Evolutionary conservation across 1,139 yeast genomes (phyloP).

Genomic region (Diutina ranongensis): DNA sequence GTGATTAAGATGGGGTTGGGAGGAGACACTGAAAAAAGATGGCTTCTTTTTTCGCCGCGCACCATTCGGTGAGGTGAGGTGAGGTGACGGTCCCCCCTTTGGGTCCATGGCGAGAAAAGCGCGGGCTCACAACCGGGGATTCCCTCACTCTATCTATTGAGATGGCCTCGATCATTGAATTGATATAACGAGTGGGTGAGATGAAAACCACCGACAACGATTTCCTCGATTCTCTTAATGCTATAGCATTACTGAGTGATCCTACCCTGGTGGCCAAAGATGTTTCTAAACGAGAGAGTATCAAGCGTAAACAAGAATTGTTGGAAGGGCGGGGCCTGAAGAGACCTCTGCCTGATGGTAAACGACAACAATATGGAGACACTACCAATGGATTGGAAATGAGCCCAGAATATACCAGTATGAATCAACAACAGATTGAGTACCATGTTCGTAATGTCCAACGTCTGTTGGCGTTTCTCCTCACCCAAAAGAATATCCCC

Average conservation of each 20-base stretch:
- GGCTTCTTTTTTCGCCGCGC: not conserved
- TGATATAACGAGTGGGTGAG: no score
- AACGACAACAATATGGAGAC: no score
- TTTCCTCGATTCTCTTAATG: not conserved
- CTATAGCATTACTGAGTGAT: not conserved
- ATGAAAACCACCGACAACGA: not conserved
- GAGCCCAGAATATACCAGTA: no score
- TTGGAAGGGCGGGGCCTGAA: no score
- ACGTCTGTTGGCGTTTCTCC: not conserved
- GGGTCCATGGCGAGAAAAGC: no score
- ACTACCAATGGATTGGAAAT: not conserved
- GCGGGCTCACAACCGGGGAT: not conserved
- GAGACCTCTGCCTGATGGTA: no score
- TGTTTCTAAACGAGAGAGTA: not conserved
- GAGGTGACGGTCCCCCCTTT: no score
- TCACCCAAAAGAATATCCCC: not conserved
- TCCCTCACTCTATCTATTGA: no score
- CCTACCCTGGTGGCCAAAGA: not conserved
- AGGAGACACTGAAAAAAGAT: no score
- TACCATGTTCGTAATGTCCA: slow-evolving; percentile 1
- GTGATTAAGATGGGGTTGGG: not conserved
- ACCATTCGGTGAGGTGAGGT: not conserved
- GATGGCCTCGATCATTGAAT: no score
- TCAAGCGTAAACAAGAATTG: no score
- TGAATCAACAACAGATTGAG: not conserved